Percentiles rank a stretch among this genome's conserved stretches.
Conservation (phyloP, 768 basidiomycete species). For the Naganishia randhawae region DNA sequence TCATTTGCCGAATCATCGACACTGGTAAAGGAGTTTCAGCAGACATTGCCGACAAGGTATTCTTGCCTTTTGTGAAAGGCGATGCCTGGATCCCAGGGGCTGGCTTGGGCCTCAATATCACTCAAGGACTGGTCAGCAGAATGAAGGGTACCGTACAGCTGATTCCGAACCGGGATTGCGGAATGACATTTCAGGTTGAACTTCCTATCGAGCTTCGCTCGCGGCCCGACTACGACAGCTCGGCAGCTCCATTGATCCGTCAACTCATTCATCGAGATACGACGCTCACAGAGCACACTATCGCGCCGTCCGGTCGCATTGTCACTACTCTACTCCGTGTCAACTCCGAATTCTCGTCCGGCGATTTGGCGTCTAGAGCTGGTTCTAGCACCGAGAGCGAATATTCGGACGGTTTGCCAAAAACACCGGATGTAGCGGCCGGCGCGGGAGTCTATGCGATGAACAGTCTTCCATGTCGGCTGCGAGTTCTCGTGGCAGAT, state of each 20-base stretch:
- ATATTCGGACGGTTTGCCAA: not conserved
- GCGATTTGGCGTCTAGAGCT: not conserved
- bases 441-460: not conserved
- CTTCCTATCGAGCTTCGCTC: not conserved
- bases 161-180: not conserved
- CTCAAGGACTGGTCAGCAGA: constrained; percentile 26
- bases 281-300: constrained; percentile 2
- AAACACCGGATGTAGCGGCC: not conserved
- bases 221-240: not conserved
- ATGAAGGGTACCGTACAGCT: constrained; percentile 36
- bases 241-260: not conserved
- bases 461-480: not conserved
- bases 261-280: constrained; percentile 6
- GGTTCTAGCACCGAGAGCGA: not conserved
- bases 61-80: constrained; percentile 42
- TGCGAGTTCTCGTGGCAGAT: constrained; percentile 39
- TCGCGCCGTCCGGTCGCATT: not conserved
- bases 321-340: not conserved
- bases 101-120: constrained; percentile 43
- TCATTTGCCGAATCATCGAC: constrained; percentile 31
- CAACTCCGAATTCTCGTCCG: not conserved
- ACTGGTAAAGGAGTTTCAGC: constrained; percentile 36
- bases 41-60: constrained; percentile 26
- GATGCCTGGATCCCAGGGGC: constrained; percentile 35
- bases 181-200: constrained; percentile 8